Evolutionary conservation across 192 early-diverging fungal species (phyloP), one percentile per base, ranked within the genome.

Genomic region (Entomortierella lignicola): DNA sequence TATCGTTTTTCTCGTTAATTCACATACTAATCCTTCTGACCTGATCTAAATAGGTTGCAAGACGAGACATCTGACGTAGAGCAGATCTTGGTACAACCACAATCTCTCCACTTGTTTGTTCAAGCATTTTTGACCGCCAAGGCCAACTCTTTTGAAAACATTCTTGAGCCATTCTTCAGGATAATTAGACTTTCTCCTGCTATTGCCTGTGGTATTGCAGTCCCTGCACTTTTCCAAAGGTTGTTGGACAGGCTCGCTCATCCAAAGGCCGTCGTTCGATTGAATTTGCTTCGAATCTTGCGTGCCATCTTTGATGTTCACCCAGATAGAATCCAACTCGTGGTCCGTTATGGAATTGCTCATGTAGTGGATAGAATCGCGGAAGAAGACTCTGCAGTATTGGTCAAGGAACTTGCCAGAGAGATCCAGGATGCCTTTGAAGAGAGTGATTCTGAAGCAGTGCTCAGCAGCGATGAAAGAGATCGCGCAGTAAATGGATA

Each of bases 111-210:
- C 13, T 55, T 72, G 20, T 79, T 88, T 71, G 65, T 82, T 0
- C 62, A 79, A 23, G 80, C 84, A 0, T 84, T 88, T 65, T 48
- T 75, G 39, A 67, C 68, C 0, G 85, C 88, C 13, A 84, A 87
- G n/a, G 77, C 83, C 31, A 82, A 79, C 39, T 83, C 70, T 8
- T 88, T 90, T 52, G 87, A 88, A 66, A 87, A 83, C 30, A 81
- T 90, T 29, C 82, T 90, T 5, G 79, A 71, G 37, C 83, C 86
- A 8, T 64, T 90, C 31, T 81, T 88, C 43, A 85, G 82, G 27
- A 83, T 89, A 47, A 66, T 84, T 20, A 66, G 71, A 20, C 56
- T 84, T 17, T 89, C 85, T 1, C 57, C 66, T 8, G n/a, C 55
- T 0, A 44, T 87, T 8, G 63, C 79, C 4, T 50, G 55, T 18